Evolutionary conservation across 306 rosid species (phyloP).

Genomic region (Vicia sativa): DNA sequence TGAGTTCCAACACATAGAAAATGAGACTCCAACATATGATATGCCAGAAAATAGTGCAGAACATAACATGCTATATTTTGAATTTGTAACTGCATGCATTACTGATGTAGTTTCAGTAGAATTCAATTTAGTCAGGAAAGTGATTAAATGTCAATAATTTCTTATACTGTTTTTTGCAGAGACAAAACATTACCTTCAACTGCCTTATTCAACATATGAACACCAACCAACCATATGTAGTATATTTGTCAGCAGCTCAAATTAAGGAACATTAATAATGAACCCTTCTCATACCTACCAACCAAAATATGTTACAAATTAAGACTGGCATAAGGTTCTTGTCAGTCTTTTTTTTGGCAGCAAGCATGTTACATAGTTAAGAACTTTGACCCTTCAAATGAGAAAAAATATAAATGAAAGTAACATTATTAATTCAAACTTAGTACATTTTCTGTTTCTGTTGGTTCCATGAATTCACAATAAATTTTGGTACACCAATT

Average conservation of each 20-base stretch:
- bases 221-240: slow-evolving; percentile 24
- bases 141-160: neutral
- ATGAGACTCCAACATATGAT: no score
- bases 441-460: neutral
- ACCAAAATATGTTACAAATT: slow-evolving; percentile 2
- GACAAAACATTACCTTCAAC: slow-evolving; percentile 32
- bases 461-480: slow-evolving; percentile 37
- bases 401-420: no score
- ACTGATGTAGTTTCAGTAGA: slow-evolving; percentile 4
- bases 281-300: slow-evolving; percentile 19
- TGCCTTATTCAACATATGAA: slow-evolving; percentile 31
- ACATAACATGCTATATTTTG: slow-evolving; percentile 21
- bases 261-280: slow-evolving; percentile 6
- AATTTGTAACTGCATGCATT: slow-evolving; percentile 24
- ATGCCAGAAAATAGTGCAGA: neutral
- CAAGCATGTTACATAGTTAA: slow-evolving; percentile 4
- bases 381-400: neutral
- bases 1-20: no score
- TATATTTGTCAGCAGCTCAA: slow-evolving; percentile 10
- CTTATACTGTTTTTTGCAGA: slow-evolving; percentile 19
- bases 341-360: slow-evolving; percentile 11
- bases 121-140: slow-evolving; percentile 5
- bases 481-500: slow-evolving; percentile 34
- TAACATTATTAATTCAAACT: neutral
- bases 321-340: slow-evolving; percentile 7